Evolutionary conservation across 805 yeast species (phyloP), one percentile per base, ranked within the genome.

Genomic region (Kluyveromyces aestuarii): DNA sequence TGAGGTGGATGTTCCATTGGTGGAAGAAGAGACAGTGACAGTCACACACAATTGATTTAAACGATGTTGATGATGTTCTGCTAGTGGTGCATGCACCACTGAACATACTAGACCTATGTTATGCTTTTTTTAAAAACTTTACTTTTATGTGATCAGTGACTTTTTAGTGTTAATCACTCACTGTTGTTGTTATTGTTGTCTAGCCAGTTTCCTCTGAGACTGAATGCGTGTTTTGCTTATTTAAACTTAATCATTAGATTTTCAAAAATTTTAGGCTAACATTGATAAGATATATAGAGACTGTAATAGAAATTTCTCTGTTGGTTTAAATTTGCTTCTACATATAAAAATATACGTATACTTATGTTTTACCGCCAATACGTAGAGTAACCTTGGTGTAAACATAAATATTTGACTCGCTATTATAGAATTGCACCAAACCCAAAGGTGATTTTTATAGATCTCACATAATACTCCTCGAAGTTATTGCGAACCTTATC

Each of bases 371-470:
- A 21, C 25, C 25, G 25, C 25, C 6, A 21, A 21, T 3, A 6
- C 6, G 6, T 6, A 21, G 3, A 21, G 6, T 21, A 21, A 21
- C 25, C 25, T 21, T 21, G 6, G 6, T 21, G 6, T 21, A 2
- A 18, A 35, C 7, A 2, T 8, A 36, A 27, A 16, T 6, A 21
- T 4, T n/a, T 3, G 13, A n/a, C 14, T 36, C 35, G 6, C 6
- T 27, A 21, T 30, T 37, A 87, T 57, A 88, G 72, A 13, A 88
- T 95, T n/a, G 93, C 87, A 16, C 98, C 98, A 65, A 87, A 90
- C 1, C 99, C 99, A 67, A 93, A 93, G 0, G 96, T 84, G 40
- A 87, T 63, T 71, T 89, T 93, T 61, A 93, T 91, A 7, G 96
- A 79, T 68, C 84, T 82, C 46, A 93, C 81, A 64, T 93, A 93